Percentiles rank a stretch among this genome's conserved stretches.
Evolutionary conservation across 2,329 filamentous ascomycete genomes (phyloP).

Genomic region (Rachicladosporium sp.): DNA sequence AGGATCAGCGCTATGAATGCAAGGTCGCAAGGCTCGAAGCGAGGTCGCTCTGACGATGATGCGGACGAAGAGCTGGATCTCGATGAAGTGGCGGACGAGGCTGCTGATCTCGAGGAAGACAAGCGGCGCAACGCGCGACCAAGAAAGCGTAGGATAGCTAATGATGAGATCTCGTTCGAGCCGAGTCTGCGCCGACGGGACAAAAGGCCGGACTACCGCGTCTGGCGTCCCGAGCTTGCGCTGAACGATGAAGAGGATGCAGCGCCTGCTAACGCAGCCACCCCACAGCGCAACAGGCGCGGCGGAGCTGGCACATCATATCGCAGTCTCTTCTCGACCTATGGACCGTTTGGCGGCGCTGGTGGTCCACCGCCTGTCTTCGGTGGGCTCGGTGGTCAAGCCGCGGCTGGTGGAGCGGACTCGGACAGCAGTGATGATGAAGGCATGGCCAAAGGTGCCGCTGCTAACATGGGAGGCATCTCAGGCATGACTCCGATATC

Average conservation of each 20-base stretch:
- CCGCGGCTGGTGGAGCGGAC: conserved; percentile 66
- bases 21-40: not conserved
- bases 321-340: conserved; percentile 75
- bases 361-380: conserved; percentile 60
- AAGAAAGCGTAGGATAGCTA: conserved; percentile 13
- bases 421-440: conserved; percentile 98
- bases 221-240: conserved; percentile 61
- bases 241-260: conserved; percentile 66
- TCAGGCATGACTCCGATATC: conserved; percentile 52
- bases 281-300: conserved; percentile 49
- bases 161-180: conserved; percentile 8
- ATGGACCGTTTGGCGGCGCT: conserved; percentile 84
- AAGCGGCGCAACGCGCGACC: conserved; percentile 31
- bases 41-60: conserved; percentile 31
- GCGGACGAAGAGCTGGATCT: conserved; percentile 35
- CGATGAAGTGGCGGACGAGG: conserved; percentile 42
- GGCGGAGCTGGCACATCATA: conserved; percentile 42
- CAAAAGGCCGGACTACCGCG: conserved; percentile 72
- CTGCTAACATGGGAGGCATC: conserved; percentile 42
- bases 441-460: conserved; percentile 41
- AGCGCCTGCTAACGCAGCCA: conserved; percentile 45
- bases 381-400: conserved; percentile 61
- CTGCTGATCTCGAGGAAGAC: conserved; percentile 45
- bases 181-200: conserved; percentile 50
- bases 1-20: conserved; percentile 35